phyloP scores from a whole-genome alignment of 768 basidiomycete species.

The Suillus tomentosus region DNA sequence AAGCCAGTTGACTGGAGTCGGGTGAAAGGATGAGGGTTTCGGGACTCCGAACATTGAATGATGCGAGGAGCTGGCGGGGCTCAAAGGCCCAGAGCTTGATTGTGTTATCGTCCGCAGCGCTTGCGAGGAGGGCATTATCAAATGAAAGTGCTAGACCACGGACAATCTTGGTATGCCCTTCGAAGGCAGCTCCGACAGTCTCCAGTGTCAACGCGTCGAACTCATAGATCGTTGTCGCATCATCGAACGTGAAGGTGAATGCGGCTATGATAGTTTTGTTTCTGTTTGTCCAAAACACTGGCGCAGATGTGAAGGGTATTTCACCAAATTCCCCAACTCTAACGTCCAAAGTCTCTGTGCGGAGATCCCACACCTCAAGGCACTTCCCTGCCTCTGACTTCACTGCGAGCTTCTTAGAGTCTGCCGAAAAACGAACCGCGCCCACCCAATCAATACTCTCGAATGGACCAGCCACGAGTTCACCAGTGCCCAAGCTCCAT shows the following conservation, averaged over 20 bases:
- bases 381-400: background rate
- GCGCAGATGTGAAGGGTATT: background rate
- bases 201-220: background rate
- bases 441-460: background rate
- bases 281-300: conserved; percentile 2
- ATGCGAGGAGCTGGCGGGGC: background rate
- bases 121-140: background rate
- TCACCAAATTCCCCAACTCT: background rate
- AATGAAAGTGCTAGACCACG: background rate
- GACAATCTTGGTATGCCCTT: background rate
- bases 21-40: background rate
- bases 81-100: conserved; percentile 1
- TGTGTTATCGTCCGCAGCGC: background rate
- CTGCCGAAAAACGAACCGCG: background rate
- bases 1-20: background rate
- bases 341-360: background rate
- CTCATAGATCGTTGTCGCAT: background rate
- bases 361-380: conserved; percentile 6
- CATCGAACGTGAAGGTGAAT: background rate
- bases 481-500: background rate
- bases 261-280: background rate
- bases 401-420: background rate
- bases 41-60: background rate
- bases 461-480: conserved; percentile 4
- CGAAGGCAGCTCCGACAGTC: conserved; percentile 1